A percentile compares a stretch with the other conserved stretches of the same genome.
phyloP scores from a whole-genome alignment of 2,329 filamentous ascomycete species.

The Alternaria infectoria region DNA sequence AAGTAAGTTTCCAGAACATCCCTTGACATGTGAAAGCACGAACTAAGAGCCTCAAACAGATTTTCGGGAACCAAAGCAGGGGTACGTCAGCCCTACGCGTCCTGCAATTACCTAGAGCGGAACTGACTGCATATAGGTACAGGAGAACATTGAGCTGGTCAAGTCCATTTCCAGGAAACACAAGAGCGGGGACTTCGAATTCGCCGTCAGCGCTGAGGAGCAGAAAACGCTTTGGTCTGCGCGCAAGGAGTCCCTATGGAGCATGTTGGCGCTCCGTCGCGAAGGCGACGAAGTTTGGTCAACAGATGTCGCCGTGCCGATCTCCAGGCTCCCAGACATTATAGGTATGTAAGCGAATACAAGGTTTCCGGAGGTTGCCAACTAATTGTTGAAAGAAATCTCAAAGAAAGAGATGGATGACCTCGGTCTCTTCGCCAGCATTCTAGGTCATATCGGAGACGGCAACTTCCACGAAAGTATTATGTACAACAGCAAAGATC shows the following conservation, averaged over 20 bases:
- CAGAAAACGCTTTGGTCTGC: constrained; percentile 66
- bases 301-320: constrained; percentile 66
- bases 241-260: constrained; percentile 66
- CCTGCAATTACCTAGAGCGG: constrained; percentile 24
- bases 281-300: constrained; percentile 66
- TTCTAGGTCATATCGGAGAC: constrained; percentile 89
- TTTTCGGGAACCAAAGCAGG: constrained; percentile 78
- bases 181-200: constrained; percentile 61
- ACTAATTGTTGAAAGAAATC: constrained; percentile 62
- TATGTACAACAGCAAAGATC: constrained; percentile 77
- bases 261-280: constrained; percentile 63
- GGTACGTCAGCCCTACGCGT: constrained; percentile 32
- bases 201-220: constrained; percentile 61
- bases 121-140: constrained; percentile 58
- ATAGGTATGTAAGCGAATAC: constrained; percentile 53
- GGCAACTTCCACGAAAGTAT: constrained; percentile 96
- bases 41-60: constrained; percentile 39
- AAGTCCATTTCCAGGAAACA: constrained; percentile 70
- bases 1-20: constrained; percentile 59
- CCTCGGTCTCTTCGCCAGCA: constrained; percentile 83
- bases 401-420: constrained; percentile 90
- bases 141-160: constrained; percentile 76
- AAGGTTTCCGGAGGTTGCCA: constrained; percentile 1
- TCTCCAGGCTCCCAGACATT: constrained; percentile 67
- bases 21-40: constrained; percentile 4